Base-by-base conservation (phyloP, 2,329 filamentous ascomycete species). In the Colletotrichum trifolii region DNA sequence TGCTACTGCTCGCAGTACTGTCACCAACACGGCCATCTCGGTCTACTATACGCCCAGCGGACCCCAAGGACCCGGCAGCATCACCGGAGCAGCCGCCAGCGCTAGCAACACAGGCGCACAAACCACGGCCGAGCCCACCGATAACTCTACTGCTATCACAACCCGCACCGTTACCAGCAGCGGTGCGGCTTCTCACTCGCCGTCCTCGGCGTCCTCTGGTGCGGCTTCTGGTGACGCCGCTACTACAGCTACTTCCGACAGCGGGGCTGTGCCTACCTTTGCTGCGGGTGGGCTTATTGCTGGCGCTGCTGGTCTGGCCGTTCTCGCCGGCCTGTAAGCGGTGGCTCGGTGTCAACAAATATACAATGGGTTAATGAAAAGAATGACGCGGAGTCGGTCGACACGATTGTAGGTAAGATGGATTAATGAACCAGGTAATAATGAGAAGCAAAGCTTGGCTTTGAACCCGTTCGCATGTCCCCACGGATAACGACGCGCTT, bases 41-140 rank as follows among this genome's bases (percentile, higher is more conserved):
- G 65, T 80, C 38, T 82, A 82, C 69, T 82, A 78, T 70, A 82
- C 80, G 7, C 70, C 75, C 2, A 76, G 67, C 25, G 77, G 73
- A 1, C 60, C 64, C 6, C 79, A 80, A 64, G 79, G 80, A 0
- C 75, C 76, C 2, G 81, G 81, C 15, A 58, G 69, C 13, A 80
- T 83, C 61, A 82, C 79, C 36, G 80, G 80, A 11, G 75, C 72
- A 45, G 78, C 78, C 8, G 73, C 76, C 17, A 71, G 69, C 10
- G 78, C 78, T 10, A 78, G 76, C 6, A 72, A 71, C 42, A 75
- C 72, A 15, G 69, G 62, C 13, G 52, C 17, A 6, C 8, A 15
- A 11, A 53, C 52, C 12, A 61, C 62, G 6, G 47, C 50, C 2
- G 45, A 12, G 12, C 34, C 57, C 5, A 25, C 50, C 15, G 25